These are phyloP conservation scores for Escovopsis sp. DNA, from an alignment of 2,329 filamentous ascomycete genomes.

Conservation along the genomic window DNA sequence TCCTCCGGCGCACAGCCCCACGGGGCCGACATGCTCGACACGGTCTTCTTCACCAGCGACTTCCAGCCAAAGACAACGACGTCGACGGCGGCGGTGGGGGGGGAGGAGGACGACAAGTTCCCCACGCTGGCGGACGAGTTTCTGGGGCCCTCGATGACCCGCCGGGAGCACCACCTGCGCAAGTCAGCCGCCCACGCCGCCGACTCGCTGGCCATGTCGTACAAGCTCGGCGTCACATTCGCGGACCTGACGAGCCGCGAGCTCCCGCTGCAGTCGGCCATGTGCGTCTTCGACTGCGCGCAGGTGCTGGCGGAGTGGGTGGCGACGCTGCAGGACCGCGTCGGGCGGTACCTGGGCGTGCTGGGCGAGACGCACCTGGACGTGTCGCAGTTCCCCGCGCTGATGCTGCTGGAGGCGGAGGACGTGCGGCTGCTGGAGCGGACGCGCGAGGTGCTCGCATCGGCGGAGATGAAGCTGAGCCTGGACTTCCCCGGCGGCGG, in stretches of 20 bases:
- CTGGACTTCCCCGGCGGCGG: constrained; percentile 19
- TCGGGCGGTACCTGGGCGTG: constrained; percentile 79
- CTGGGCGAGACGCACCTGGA: constrained; percentile 74
- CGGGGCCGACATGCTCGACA: constrained; percentile 30
- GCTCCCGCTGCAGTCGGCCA: constrained; percentile 74
- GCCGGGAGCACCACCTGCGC: constrained; percentile 73
- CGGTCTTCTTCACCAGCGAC: constrained; percentile 34
- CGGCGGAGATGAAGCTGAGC: constrained; percentile 67
- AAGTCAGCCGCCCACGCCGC: constrained; percentile 94
- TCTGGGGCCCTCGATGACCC: constrained; percentile 37
- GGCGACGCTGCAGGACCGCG: constrained; percentile 79
- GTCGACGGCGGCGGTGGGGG: too few relatives aligned
- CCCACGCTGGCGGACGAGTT: constrained; percentile 6
- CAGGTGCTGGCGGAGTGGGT: constrained; percentile 93
- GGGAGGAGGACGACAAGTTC: constrained; percentile 22
- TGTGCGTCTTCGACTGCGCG: constrained; percentile 88
- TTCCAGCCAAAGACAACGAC: constrained; percentile 32
- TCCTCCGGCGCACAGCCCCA: constrained; percentile 30
- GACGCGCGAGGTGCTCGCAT: constrained; percentile 62
- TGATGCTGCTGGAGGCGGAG: constrained; percentile 85
- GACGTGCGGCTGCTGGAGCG: constrained; percentile 76
- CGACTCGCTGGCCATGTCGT: constrained; percentile 77
- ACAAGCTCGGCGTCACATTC: constrained; percentile 73
- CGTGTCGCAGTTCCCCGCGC: constrained; percentile 62
- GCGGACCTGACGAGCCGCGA: constrained; percentile 73